These are phyloP conservation scores for Dichotomopilus funicola DNA, from an alignment of 2,329 filamentous ascomycete species.

Conservation along the genomic window DNA sequence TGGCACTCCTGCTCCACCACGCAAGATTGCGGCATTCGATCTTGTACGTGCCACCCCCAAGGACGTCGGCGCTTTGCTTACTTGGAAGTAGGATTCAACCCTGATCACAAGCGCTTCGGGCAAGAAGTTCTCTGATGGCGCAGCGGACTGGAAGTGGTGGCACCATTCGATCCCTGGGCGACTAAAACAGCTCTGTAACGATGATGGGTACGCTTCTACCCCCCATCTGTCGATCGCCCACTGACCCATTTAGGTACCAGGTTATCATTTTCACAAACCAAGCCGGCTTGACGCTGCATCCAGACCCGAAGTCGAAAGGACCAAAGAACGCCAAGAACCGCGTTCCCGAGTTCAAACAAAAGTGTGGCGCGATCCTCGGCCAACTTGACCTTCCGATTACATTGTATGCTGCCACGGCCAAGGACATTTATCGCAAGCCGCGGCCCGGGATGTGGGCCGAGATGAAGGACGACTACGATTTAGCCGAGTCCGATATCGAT, in stretches of 20 bases:
- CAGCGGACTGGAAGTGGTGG: slow-evolving; percentile 95
- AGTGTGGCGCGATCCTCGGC: slow-evolving; percentile 61
- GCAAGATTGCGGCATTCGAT: slow-evolving; percentile 67
- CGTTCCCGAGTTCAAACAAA: slow-evolving; percentile 74
- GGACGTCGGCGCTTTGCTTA: not conserved
- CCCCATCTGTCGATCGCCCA: not conserved
- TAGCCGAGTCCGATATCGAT: slow-evolving; percentile 57
- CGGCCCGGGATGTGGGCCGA: slow-evolving; percentile 80
- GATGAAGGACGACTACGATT: slow-evolving; percentile 51
- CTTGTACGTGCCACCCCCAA: slow-evolving; percentile 37
- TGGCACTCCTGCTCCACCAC: slow-evolving; percentile 33
- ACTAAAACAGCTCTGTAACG: slow-evolving; percentile 58
- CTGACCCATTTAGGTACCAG: slow-evolving; percentile 49
- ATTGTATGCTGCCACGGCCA: slow-evolving; percentile 79
- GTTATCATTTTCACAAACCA: slow-evolving; percentile 86
- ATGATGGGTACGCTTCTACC: slow-evolving; percentile 51
- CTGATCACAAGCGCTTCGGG: slow-evolving; percentile 75
- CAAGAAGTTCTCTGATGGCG: slow-evolving; percentile 65
- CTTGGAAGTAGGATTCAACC: slow-evolving; percentile 66
- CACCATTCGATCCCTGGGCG: slow-evolving; percentile 59
- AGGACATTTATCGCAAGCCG: slow-evolving; percentile 81
- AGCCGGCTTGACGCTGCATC: slow-evolving; percentile 68
- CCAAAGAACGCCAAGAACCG: slow-evolving; percentile 64
- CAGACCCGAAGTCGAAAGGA: slow-evolving; percentile 58
- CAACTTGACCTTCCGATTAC: slow-evolving; percentile 69